Conservation (phyloP, 2,329 filamentous ascomycete genomes). For the Penicillium italicum region DNA sequence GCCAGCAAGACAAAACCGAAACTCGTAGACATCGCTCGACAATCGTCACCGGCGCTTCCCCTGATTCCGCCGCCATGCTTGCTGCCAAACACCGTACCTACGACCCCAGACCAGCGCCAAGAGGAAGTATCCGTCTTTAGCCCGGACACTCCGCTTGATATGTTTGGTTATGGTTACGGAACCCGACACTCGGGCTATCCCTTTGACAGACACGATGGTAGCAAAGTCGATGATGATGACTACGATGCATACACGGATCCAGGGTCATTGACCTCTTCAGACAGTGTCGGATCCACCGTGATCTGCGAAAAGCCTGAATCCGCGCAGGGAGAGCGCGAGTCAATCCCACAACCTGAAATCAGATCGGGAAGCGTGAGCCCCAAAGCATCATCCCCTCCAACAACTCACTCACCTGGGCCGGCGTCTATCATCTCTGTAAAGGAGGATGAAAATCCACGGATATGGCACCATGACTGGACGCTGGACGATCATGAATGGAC, state of each 20-base stretch:
- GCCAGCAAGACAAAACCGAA: constrained; percentile 38
- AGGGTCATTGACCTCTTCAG: constrained; percentile 27
- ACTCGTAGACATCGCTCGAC: constrained; percentile 39
- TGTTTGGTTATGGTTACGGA: constrained; percentile 36
- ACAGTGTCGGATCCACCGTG: constrained; percentile 26
- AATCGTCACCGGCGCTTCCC: constrained; percentile 29
- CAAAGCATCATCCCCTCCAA: constrained; percentile 15
- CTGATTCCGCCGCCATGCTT: constrained; percentile 23
- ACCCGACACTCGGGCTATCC: constrained; percentile 30
- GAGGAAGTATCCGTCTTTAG: constrained; percentile 41
- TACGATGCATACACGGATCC: constrained; percentile 28
- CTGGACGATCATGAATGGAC: constrained; percentile 42
- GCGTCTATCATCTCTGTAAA: constrained; percentile 27
- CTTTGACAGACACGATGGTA: constrained; percentile 21
- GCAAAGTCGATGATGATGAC: constrained; percentile 21
- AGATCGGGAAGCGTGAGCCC: constrained; percentile 23
- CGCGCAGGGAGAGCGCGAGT: constrained; percentile 16
- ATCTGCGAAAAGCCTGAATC: constrained; percentile 22
- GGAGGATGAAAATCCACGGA: constrained; percentile 26
- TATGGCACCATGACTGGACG: constrained; percentile 40
- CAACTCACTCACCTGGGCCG: constrained; percentile 14
- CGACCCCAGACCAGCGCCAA: constrained; percentile 34
- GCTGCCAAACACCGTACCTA: constrained; percentile 28
- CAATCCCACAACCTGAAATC: constrained; percentile 20
- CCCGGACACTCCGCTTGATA: constrained; percentile 37